A percentile compares a stretch with the other conserved stretches of the same genome.
Conservation (phyloP, 1,139 yeast genomes). For the Chernovozyma sophiae-reginae region DNA sequence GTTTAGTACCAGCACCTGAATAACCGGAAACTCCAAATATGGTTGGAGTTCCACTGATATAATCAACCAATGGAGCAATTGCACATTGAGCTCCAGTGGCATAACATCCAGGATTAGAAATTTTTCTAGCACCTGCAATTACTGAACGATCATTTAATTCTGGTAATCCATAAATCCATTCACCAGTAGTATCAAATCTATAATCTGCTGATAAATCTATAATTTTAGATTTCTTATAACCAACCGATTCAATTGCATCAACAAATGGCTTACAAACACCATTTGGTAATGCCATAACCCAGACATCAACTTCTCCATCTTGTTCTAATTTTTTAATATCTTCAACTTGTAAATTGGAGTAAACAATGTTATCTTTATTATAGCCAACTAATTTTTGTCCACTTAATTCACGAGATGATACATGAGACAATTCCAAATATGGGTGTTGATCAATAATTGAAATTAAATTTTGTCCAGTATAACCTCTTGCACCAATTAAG, state of each 20-base stretch:
- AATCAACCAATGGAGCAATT: conserved; percentile 73
- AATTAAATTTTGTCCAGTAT: conserved; percentile 91
- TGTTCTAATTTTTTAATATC: conserved; percentile 79
- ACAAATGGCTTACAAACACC: conserved; percentile 98
- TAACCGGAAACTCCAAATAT: conserved; percentile 96
- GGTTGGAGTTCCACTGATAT: conserved; percentile 67
- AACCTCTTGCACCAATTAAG: conserved; percentile 97
- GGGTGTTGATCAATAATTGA: conserved; percentile 85
- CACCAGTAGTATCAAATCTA: conserved; percentile 81
- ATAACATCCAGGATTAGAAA: conserved; percentile 97
- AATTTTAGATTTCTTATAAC: conserved; percentile 63
- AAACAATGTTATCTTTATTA: conserved; percentile 71
- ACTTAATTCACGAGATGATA: conserved; percentile 88
- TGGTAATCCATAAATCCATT: conserved; percentile 95
- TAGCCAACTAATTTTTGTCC: conserved; percentile 88
- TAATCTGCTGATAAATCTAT: conserved; percentile 94
- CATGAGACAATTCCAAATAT: conserved; percentile 81
- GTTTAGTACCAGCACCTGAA: conserved; percentile 99
- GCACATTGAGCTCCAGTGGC: conserved; percentile 97
- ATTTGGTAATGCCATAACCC: conserved; percentile 99
- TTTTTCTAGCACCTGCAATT: conserved; percentile 73
- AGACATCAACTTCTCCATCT: conserved; percentile 77
- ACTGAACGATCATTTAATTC: conserved; percentile 62
- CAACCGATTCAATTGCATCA: conserved; percentile 76
- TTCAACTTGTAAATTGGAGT: conserved; percentile 82